These are phyloP conservation scores for Podila verticillata DNA, from an alignment of 192 early-diverging fungal genomes.

Conservation along the genomic window DNA sequence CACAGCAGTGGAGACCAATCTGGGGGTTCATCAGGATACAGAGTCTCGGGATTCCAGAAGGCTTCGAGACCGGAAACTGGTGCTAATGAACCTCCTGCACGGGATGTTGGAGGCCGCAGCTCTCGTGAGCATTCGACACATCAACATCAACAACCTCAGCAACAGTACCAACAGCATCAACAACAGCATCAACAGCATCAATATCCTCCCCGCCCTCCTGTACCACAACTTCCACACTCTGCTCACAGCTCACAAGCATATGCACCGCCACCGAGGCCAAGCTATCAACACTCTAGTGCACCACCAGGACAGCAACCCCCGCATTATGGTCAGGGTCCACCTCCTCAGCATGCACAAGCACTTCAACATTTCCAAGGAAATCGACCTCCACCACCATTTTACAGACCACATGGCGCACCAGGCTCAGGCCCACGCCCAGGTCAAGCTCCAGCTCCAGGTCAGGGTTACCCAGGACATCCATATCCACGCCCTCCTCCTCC, in stretches of 20 bases:
- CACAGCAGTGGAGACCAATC: background rate
- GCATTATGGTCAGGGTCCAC: background rate
- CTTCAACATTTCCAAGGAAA: background rate
- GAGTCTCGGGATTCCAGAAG: slow-evolving; percentile 45
- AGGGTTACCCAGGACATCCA: slow-evolving; percentile 2
- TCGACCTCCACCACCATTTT: background rate
- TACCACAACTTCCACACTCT: background rate
- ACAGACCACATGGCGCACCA: background rate
- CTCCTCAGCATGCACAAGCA: background rate
- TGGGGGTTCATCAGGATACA: slow-evolving; percentile 15
- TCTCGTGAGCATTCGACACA: background rate
- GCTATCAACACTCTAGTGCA: background rate
- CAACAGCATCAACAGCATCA: background rate
- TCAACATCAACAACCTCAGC: no score
- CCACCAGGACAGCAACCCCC: slow-evolving; percentile 3
- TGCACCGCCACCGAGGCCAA: background rate
- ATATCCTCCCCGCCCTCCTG: background rate
- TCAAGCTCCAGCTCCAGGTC: background rate
- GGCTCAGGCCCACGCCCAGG: background rate
- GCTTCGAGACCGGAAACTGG: slow-evolving; percentile 38
- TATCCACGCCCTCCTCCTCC: background rate
- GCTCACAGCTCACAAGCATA: background rate
- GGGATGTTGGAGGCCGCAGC: background rate
- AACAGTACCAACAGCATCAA: background rate
- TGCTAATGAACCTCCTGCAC: background rate